phyloP scores from a whole-genome alignment of 495 filamentous ascomycete species.

The Staphylotrichum longicolle region DNA sequence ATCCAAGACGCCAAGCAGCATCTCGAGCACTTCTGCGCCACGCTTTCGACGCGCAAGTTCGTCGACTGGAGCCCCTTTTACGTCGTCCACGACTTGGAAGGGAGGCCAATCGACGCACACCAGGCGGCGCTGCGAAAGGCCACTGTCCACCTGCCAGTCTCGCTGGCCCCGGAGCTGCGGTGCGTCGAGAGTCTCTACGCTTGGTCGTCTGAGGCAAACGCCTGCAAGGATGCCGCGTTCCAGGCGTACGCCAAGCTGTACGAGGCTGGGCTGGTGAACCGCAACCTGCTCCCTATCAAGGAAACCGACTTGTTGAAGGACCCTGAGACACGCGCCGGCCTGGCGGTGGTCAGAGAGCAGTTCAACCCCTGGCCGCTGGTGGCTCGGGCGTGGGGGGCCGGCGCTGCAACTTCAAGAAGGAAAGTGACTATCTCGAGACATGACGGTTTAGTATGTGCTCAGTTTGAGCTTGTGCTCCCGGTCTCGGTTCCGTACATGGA shows the following conservation, averaged over 20 bases:
- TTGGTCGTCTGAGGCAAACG: constrained; percentile 74
- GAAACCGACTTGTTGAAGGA: constrained; percentile 38
- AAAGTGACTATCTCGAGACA: constrained; percentile 35
- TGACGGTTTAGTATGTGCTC: constrained; percentile 30
- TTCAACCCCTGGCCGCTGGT: constrained; percentile 66
- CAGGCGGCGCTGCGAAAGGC: constrained; percentile 43
- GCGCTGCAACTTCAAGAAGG: constrained; percentile 31
- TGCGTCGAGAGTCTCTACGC: constrained; percentile 45
- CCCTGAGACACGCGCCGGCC: constrained; percentile 46
- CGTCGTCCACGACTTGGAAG: constrained; percentile 30
- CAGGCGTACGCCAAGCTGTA: constrained; percentile 73
- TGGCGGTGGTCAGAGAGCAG: constrained; percentile 53
- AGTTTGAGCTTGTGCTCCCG: constrained; percentile 50
- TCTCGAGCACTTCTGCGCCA: constrained; percentile 78
- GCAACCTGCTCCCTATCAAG: constrained; percentile 69
- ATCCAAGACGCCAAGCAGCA: constrained; percentile 69
- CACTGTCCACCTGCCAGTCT: constrained; percentile 68
- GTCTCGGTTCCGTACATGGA: constrained; percentile 40
- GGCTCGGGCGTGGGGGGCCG: constrained; percentile 52
- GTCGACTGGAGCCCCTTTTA: constrained; percentile 52
- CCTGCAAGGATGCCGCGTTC: constrained; percentile 80
- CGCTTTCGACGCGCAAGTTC: constrained; percentile 57
- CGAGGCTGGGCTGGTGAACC: constrained; percentile 67
- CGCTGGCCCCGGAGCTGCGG: constrained; percentile 63
- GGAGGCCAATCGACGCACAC: constrained; percentile 15